A percentile compares a stretch with the other conserved stretches of the same genome.
Evolutionary conservation across 1,139 yeast genomes (phyloP).

Genomic region (Kluyveromyces marxianus): DNA sequence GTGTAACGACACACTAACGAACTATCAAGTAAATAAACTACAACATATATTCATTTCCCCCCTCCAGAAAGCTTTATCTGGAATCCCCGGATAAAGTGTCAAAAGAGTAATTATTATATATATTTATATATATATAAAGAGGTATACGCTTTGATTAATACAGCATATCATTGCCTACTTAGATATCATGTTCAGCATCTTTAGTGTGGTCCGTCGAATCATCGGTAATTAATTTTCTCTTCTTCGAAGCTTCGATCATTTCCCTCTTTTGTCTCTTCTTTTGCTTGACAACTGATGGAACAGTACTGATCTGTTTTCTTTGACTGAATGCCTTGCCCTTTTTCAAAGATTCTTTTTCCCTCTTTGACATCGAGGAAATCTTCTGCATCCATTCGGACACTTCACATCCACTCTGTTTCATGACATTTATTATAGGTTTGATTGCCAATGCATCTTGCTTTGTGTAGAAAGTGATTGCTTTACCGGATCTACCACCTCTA

Average conservation of each 20-base stretch:
- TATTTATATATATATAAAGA: background rate
- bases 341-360: slow-evolving; percentile 59
- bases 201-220: background rate
- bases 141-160: too few species aligned
- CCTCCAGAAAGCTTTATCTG: background rate
- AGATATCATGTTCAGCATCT: background rate
- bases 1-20: background rate
- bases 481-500: slow-evolving; percentile 82
- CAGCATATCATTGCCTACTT: background rate
- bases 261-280: slow-evolving; percentile 57
- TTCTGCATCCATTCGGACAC: slow-evolving; percentile 77
- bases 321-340: slow-evolving; percentile 36
- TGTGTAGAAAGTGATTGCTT: slow-evolving; percentile 87
- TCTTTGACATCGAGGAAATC: slow-evolving; percentile 59
- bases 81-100: background rate
- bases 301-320: slow-evolving; percentile 77
- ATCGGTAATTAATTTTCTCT: slow-evolving; percentile 34
- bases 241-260: slow-evolving; percentile 77
- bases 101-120: background rate
- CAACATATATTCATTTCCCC: slow-evolving; percentile 8
- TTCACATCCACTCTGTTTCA: slow-evolving; percentile 84
- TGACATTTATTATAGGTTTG: slow-evolving; percentile 83
- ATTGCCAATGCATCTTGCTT: slow-evolving; percentile 75
- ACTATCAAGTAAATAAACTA: background rate
- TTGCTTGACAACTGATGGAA: slow-evolving; percentile 60